These are phyloP conservation scores for Fusarium foetens DNA, from an alignment of 2,329 filamentous ascomycete species.

Conservation along the genomic window DNA sequence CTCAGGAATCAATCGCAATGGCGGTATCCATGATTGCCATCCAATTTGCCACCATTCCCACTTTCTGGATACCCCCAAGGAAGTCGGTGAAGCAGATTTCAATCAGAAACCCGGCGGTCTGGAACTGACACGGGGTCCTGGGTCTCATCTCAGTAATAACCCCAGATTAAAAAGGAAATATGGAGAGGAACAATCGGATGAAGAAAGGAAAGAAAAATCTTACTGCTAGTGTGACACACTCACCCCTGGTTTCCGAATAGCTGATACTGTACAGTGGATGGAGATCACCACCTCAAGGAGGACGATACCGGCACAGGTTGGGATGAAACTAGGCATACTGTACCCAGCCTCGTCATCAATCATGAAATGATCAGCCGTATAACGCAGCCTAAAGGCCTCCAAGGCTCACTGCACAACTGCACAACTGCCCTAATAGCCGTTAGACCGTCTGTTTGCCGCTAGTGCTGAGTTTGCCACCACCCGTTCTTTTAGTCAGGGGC, in stretches of 20 bases:
- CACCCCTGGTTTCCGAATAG: constrained; percentile 8
- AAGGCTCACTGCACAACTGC: neutral
- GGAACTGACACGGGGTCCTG: constrained; percentile 29
- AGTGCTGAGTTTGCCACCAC: constrained; percentile 43
- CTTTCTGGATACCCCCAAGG: constrained; percentile 4
- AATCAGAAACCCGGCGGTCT: constrained; percentile 35
- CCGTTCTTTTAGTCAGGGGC: constrained; percentile 43
- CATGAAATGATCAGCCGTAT: neutral
- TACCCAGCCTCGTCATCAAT: constrained; percentile 24
- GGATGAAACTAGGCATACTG: constrained; percentile 11
- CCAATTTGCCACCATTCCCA: constrained; percentile 39
- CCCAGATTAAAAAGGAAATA: constrained; percentile 38
- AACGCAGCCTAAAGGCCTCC: neutral
- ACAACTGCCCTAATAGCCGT: constrained; percentile 36
- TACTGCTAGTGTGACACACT: constrained; percentile 19
- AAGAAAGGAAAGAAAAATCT: constrained; percentile 25
- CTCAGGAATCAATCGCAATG: neutral
- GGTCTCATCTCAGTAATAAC: constrained; percentile 21
- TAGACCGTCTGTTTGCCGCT: constrained; percentile 37
- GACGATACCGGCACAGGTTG: constrained; percentile 1
- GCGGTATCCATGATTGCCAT: constrained; percentile 13
- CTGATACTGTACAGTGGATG: neutral
- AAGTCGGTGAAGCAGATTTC: constrained; percentile 41
- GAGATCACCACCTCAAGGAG: neutral
- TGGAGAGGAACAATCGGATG: constrained; percentile 16